Base-by-base conservation (phyloP, 768 basidiomycete genomes). In the Clathrus columnatus region DNA sequence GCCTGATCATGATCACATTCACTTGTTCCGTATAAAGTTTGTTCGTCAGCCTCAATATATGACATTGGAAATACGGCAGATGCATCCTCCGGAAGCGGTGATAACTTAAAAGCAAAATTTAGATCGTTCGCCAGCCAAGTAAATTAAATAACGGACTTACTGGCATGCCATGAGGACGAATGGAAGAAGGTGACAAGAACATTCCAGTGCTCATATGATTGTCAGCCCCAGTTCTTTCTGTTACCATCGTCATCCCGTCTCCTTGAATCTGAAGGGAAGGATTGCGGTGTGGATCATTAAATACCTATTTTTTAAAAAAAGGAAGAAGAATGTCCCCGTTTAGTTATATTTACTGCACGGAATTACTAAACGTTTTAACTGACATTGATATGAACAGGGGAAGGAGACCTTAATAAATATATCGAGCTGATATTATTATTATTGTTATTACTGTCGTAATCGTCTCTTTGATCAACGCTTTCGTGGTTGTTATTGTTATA, bases 81-180 rank as follows among this genome's bases (percentile, higher is more conserved):
- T 20, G 54, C 18, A 21, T 55, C 54, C n/a, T 55, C 54, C 8
- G 54, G 54, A 26, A 55, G 45, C 27, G 54, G 45, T 21, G 45
- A 27, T 14, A 55, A 36, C 54, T 55, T 16, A 28, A 5, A 24
- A 14, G 36, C n/a, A 14, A 36, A 14, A 36, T 36, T 14, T 36
- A n/a, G 36, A 36, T 36, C n/a, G 36, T 14, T 36, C 14, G 36
- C 16, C 11, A 47, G 10, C 14, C 5, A 29, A 4, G 1, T 5
- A 18, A 47, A 48, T 28, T 18, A 45, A 24, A 18, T 21, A 27
- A 47, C 18, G 10, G 3, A 55, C 54, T 17, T n/a, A 55, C 54
- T 8, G 54, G 54, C 6, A 55, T 30, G 7, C 54, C 54, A 26
- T 55, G 54, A 27, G 54, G 54, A 30, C 54, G 54, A 27, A 55